Conservation (phyloP, 2,329 filamentous ascomycete genomes). For the Aplosporella prunicola region DNA sequence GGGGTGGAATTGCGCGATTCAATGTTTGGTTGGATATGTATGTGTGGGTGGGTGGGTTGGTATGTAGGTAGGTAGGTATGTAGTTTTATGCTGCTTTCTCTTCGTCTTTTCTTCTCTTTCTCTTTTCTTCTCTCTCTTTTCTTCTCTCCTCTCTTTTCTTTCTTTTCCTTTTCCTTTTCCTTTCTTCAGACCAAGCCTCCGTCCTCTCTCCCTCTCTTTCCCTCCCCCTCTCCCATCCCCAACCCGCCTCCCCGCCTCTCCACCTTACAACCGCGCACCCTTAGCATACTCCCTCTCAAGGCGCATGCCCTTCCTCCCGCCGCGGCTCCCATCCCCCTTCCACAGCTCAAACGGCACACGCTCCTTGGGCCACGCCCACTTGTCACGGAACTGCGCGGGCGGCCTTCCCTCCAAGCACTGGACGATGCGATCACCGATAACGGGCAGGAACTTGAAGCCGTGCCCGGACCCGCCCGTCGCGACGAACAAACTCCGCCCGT, state of each 20-base stretch:
- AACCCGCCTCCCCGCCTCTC: conserved; percentile 20
- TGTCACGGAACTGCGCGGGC: conserved; percentile 44
- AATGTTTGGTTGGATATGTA: too few species aligned
- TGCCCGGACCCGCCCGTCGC: conserved; percentile 54
- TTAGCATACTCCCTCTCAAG: conserved; percentile 33
- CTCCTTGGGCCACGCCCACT: conserved; percentile 48
- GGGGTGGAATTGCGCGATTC: too few species aligned
- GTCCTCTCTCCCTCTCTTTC: not conserved
- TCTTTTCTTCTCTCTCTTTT: not conserved
- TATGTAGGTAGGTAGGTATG: not conserved
- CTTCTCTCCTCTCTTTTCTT: not conserved
- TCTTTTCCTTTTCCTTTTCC: not conserved
- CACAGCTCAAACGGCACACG: conserved; percentile 27
- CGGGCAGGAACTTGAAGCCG: conserved; percentile 53
- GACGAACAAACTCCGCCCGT: conserved; percentile 43
- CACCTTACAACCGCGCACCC: conserved; percentile 17
- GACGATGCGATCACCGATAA: conserved; percentile 46
- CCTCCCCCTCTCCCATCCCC: conserved; percentile 13
- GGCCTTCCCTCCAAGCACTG: conserved; percentile 39
- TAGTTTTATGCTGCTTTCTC: not conserved
- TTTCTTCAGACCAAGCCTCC: not conserved
- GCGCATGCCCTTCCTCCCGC: conserved; percentile 28
- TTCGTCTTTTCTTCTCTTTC: not conserved
- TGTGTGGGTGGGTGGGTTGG: too few species aligned
- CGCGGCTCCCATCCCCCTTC: conserved; percentile 29